These are phyloP conservation scores for Erigeron canadensis DNA, from an alignment of 129 eudicot genomes.

Conservation along the genomic window DNA sequence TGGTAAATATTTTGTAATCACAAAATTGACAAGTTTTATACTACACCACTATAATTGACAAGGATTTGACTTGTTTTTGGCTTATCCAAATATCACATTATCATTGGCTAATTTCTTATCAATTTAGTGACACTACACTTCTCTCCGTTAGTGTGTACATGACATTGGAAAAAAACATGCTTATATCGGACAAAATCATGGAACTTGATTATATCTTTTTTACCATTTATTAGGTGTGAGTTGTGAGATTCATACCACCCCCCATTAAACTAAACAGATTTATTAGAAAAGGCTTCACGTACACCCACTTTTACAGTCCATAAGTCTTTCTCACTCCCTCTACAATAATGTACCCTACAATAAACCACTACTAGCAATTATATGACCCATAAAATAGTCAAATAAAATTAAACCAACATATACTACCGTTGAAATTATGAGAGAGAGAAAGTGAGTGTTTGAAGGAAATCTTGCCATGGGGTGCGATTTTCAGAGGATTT, in stretches of 20 bases:
- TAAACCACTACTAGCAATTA: conserved; percentile 4
- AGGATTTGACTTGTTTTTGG: no score
- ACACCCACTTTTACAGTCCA: conserved; percentile 39
- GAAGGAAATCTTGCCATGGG: conserved; percentile 22
- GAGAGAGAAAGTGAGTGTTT: conserved; percentile 5
- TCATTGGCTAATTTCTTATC: no score
- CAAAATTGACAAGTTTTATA: no score
- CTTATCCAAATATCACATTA: no score
- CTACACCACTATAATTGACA: no score
- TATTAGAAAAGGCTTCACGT: conserved; percentile 31
- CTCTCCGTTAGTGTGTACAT: not conserved
- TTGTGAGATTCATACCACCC: conserved; percentile 8
- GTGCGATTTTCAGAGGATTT: conserved; percentile 20
- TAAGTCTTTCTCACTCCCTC: conserved; percentile 32
- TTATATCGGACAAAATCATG: conserved; percentile 32
- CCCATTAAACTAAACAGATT: conserved; percentile 30
- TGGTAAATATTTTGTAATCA: no score
- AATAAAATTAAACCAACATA: conserved; percentile 8
- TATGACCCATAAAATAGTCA: conserved; percentile 25
- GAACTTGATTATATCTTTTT: conserved; percentile 13
- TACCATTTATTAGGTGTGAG: conserved; percentile 11
- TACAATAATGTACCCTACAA: not conserved
- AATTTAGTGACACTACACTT: no score
- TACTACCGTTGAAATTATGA: conserved; percentile 30
- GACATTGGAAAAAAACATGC: conserved; percentile 29